Evolutionary conservation across 257 asterid genomes (phyloP).

Genomic region (Nemophila menziesii): DNA sequence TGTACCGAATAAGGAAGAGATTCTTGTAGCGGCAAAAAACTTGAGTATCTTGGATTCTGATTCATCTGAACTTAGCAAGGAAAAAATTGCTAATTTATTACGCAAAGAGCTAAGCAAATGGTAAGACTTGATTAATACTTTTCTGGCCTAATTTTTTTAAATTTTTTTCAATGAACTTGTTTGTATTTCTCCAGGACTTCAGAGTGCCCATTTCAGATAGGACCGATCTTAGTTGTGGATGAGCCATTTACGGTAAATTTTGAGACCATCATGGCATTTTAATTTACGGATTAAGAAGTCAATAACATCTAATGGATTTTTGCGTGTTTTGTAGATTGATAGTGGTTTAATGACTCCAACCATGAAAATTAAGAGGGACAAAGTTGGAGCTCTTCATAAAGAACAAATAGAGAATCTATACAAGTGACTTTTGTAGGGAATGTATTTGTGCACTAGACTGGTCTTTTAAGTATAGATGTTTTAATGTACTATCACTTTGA

Average conservation of each 20-base stretch:
- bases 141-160: slow-evolving; percentile 1
- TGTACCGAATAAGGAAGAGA: slow-evolving; percentile 74
- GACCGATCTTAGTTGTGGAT: slow-evolving; percentile 61
- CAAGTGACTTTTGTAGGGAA: slow-evolving; percentile 21
- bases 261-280: not conserved
- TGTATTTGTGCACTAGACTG: not conserved
- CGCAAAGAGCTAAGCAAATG: slow-evolving; percentile 63
- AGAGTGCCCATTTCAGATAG: slow-evolving; percentile 69
- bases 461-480: not conserved
- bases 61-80: slow-evolving; percentile 52
- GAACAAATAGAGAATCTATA: slow-evolving; percentile 54
- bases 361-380: slow-evolving; percentile 79
- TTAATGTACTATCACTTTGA: too few species aligned
- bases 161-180: not conserved
- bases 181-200: slow-evolving; percentile 45
- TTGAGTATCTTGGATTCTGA: slow-evolving; percentile 37
- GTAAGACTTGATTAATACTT: slow-evolving; percentile 20
- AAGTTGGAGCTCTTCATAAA: slow-evolving; percentile 43
- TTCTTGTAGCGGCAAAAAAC: slow-evolving; percentile 48
- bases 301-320: slow-evolving; percentile 1
- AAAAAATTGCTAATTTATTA: slow-evolving; percentile 36
- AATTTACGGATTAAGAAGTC: not conserved
- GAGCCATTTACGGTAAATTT: slow-evolving; percentile 72
- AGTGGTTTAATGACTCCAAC: slow-evolving; percentile 87
- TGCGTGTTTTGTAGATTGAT: slow-evolving; percentile 48